Conservation (phyloP, 2,329 filamentous ascomycete genomes). For the Pseudogymnoascus sp. region DNA sequence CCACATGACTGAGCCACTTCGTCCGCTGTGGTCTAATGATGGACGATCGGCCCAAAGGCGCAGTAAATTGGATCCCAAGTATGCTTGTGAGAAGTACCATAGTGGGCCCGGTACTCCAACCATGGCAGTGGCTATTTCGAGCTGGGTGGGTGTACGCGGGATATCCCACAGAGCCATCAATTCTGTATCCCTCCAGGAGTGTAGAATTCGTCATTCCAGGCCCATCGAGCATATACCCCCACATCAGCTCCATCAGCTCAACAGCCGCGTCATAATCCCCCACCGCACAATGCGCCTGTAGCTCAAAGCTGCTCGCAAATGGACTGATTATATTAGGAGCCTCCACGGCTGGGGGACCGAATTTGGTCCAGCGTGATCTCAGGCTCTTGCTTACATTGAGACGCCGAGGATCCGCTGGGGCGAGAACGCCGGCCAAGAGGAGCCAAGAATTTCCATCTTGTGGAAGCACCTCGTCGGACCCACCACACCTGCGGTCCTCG, state of each 20-base stretch:
- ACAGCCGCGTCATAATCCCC: conserved; percentile 32
- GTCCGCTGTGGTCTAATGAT: conserved; percentile 22
- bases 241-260: conserved; percentile 34
- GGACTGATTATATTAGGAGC: conserved; percentile 33
- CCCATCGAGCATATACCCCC: conserved; percentile 34
- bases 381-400: conserved; percentile 31
- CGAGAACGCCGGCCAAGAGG: conserved; percentile 23
- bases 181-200: conserved; percentile 30
- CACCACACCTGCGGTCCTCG: conserved; percentile 9
- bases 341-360: conserved; percentile 39
- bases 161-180: conserved; percentile 33
- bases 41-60: conserved; percentile 24
- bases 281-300: conserved; percentile 36
- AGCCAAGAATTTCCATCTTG: conserved; percentile 34
- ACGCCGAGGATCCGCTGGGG: conserved; percentile 14
- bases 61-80: conserved; percentile 23
- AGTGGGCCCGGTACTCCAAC: conserved; percentile 30
- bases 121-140: conserved; percentile 29
- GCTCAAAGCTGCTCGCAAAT: conserved; percentile 36
- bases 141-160: conserved; percentile 29
- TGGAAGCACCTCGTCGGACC: conserved; percentile 14
- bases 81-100: conserved; percentile 23
- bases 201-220: conserved; percentile 33
- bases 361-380: conserved; percentile 34
- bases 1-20: conserved; percentile 15